phyloP scores from a whole-genome alignment of 805 yeast genomes.

The Saccharomycopsis microspora region DNA sequence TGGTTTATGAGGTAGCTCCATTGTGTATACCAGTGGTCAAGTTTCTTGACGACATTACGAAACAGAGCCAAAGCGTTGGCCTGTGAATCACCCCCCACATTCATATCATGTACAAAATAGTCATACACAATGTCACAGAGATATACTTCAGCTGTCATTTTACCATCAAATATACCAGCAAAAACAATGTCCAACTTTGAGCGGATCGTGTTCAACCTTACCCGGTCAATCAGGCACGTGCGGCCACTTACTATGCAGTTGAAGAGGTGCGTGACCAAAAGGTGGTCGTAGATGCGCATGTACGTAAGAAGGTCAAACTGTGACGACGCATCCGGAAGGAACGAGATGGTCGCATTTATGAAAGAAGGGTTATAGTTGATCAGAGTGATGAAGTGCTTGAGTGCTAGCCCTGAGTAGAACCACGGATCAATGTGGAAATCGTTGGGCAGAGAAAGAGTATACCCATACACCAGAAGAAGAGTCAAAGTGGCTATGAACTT shows the following conservation, averaged over 20 bases:
- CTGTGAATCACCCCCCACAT: background rate
- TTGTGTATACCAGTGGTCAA: slow-evolving; percentile 35
- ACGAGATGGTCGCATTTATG: slow-evolving; percentile 11
- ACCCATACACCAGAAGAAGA: slow-evolving; percentile 37
- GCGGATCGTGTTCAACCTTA: slow-evolving; percentile 35
- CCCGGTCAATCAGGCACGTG: slow-evolving; percentile 35
- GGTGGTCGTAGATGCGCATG: slow-evolving; percentile 42
- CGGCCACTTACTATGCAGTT: slow-evolving; percentile 41
- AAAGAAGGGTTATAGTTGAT: slow-evolving; percentile 18
- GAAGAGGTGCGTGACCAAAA: slow-evolving; percentile 38
- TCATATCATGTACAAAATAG: slow-evolving; percentile 7
- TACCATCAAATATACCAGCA: slow-evolving; percentile 48
- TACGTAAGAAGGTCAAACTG: slow-evolving; percentile 37
- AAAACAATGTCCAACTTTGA: slow-evolving; percentile 33
- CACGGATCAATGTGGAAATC: slow-evolving; percentile 36
- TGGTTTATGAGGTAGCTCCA: slow-evolving; percentile 45
- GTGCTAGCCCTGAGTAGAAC: slow-evolving; percentile 38
- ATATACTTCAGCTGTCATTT: slow-evolving; percentile 46
- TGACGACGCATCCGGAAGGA: slow-evolving; percentile 16
- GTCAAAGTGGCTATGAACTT: slow-evolving; percentile 43
- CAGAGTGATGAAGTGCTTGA: slow-evolving; percentile 33
- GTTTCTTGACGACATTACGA: slow-evolving; percentile 22
- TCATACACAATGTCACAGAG: slow-evolving; percentile 14
- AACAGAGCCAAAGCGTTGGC: slow-evolving; percentile 1
- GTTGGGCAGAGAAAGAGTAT: slow-evolving; percentile 30